Evolutionary conservation across 768 basidiomycete genomes (phyloP).

Genomic region (Pleurotus djamor): DNA sequence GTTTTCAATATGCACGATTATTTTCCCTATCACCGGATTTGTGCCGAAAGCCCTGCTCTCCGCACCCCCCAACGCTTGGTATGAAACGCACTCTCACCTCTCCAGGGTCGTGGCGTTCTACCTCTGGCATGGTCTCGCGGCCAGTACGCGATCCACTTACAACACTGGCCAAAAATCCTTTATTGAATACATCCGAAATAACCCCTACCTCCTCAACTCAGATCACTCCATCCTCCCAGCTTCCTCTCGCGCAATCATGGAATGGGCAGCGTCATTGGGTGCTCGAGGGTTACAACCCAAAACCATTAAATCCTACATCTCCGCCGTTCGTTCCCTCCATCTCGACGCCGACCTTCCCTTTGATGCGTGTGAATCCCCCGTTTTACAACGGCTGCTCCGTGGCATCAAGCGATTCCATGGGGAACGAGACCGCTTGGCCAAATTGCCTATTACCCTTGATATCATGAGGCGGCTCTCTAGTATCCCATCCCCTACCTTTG

Average conservation of each 20-base stretch:
- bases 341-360: conserved; percentile 18
- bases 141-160: conserved; percentile 26
- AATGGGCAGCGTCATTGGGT: conserved; percentile 16
- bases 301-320: conserved; percentile 24
- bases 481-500: not conserved
- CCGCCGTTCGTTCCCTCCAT: conserved; percentile 19
- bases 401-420: conserved; percentile 17
- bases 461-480: conserved; percentile 15
- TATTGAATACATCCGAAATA: not conserved
- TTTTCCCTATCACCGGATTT: conserved; percentile 22
- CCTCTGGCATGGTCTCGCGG: conserved; percentile 27
- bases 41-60: conserved; percentile 8
- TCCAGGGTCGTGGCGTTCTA: conserved; percentile 16
- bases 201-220: not conserved
- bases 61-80: conserved; percentile 17
- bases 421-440: conserved; percentile 8
- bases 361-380: conserved; percentile 7
- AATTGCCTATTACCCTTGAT: conserved; percentile 19
- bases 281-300: conserved; percentile 10
- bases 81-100: conserved; percentile 13
- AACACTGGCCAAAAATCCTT: conserved; percentile 16
- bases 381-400: conserved; percentile 13
- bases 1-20: conserved; percentile 21
- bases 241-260: conserved; percentile 14
- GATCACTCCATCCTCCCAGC: conserved; percentile 11